A percentile compares a stretch with the other conserved stretches of the same genome.
phyloP scores from a whole-genome alignment of 139 green algal genomes.

The Axilococcus clingmanii region DNA sequence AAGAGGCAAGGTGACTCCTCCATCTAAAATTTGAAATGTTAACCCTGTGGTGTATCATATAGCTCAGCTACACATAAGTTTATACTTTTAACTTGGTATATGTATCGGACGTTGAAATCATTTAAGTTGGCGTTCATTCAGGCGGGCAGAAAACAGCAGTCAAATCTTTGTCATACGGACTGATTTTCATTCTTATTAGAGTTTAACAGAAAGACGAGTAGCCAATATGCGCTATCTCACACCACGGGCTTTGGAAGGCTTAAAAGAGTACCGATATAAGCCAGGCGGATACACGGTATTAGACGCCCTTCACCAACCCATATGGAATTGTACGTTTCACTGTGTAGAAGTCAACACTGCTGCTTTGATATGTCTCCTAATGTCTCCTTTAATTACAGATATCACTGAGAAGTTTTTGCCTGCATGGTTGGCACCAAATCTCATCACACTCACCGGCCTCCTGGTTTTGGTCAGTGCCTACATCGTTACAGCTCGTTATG shows the following conservation, averaged over 20 bases:
- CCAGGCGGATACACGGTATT: constrained; percentile 70
- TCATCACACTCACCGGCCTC: constrained; percentile 78
- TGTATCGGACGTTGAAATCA: too few species aligned
- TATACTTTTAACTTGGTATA: too few species aligned
- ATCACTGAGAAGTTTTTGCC: constrained; percentile 45
- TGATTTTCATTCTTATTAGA: too few species aligned
- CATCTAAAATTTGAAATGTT: too few species aligned
- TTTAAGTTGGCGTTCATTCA: too few species aligned
- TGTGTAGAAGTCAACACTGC: not conserved
- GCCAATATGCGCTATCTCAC: constrained; percentile 40
- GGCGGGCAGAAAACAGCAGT: too few species aligned
- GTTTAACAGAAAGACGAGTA: too few species aligned
- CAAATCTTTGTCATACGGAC: too few species aligned
- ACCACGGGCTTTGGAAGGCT: constrained; percentile 45
- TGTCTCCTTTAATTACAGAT: constrained; percentile 7
- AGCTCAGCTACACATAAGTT: too few species aligned
- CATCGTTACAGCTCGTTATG: constrained; percentile 32
- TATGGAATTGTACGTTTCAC: constrained; percentile 64
- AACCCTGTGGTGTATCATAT: too few species aligned
- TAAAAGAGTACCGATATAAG: constrained; percentile 75
- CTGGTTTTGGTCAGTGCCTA: constrained; percentile 52
- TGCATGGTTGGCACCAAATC: constrained; percentile 85
- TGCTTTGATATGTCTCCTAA: not conserved
- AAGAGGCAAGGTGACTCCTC: too few species aligned
- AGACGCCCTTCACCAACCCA: constrained; percentile 63